These are phyloP conservation scores for Fusarium keratoplasticum DNA, from an alignment of 2,329 filamentous ascomycete genomes.

Conservation along the genomic window DNA sequence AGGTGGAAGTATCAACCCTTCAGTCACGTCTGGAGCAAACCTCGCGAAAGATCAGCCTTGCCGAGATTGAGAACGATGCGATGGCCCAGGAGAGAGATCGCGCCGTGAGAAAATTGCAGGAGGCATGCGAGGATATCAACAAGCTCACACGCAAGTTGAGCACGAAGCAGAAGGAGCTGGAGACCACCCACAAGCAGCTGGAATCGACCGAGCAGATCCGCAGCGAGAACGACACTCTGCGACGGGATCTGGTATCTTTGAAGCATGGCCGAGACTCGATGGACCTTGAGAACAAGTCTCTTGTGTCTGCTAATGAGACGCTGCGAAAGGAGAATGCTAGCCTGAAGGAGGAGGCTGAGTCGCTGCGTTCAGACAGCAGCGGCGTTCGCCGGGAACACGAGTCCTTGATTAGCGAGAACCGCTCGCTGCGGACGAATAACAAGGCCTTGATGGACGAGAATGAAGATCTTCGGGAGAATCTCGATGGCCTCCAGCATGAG, in stretches of 20 bases:
- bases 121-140: slow-evolving; percentile 69
- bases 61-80: slow-evolving; percentile 72
- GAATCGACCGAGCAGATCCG: slow-evolving; percentile 55
- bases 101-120: slow-evolving; percentile 70
- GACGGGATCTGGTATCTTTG: slow-evolving; percentile 55
- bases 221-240: slow-evolving; percentile 53
- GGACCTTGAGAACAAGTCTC: slow-evolving; percentile 56
- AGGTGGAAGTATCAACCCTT: slow-evolving; percentile 69
- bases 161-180: slow-evolving; percentile 55
- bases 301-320: slow-evolving; percentile 55
- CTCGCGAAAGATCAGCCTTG: slow-evolving; percentile 70
- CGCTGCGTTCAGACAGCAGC: slow-evolving; percentile 56
- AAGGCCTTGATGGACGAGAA: slow-evolving; percentile 57
- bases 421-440: slow-evolving; percentile 57
- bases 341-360: slow-evolving; percentile 55
- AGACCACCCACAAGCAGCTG: slow-evolving; percentile 55
- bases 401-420: slow-evolving; percentile 57
- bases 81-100: slow-evolving; percentile 74
- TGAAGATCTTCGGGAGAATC: slow-evolving; percentile 56
- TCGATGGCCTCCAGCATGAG: slow-evolving; percentile 55
- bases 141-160: slow-evolving; percentile 59
- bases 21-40: slow-evolving; percentile 72
- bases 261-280: slow-evolving; percentile 53
- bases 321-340: slow-evolving; percentile 51
- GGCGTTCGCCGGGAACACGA: slow-evolving; percentile 57